Percentiles rank a stretch among this genome's conserved stretches.
phyloP scores from a whole-genome alignment of 306 rosid species.

The Dalbergia cultrata region DNA sequence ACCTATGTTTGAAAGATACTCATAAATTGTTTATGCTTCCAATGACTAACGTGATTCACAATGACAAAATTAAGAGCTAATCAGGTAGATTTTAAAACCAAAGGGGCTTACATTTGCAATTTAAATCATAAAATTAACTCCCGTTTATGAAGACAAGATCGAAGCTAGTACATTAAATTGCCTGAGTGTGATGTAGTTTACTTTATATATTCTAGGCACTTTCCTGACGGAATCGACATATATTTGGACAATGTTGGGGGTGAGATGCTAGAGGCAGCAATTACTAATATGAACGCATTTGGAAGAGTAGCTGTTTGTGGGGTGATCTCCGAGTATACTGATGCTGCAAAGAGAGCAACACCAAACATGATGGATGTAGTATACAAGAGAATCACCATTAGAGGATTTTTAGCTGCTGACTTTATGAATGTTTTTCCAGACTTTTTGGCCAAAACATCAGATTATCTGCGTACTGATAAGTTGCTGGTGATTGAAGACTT shows the following conservation, averaged over 20 bases:
- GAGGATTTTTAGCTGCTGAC: conserved; percentile 69
- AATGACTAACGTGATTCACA: no score
- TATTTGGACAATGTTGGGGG: conserved; percentile 89
- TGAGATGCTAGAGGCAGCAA: conserved; percentile 76
- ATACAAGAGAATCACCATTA: conserved; percentile 69
- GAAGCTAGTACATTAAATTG: neutral
- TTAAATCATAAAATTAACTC: no score
- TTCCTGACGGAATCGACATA: conserved; percentile 81
- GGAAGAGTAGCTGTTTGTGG: conserved; percentile 83
- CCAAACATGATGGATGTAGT: conserved; percentile 66
- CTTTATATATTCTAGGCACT: conserved; percentile 52
- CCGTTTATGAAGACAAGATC: neutral
- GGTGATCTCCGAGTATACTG: conserved; percentile 67
- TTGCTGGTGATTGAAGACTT: conserved; percentile 65
- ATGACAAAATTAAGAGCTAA: no score
- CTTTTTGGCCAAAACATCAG: conserved; percentile 52
- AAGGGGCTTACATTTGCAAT: no score
- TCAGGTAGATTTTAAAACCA: no score
- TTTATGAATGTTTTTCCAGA: conserved; percentile 50
- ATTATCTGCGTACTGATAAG: conserved; percentile 56
- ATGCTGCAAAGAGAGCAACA: conserved; percentile 52
- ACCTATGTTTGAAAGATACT: no score
- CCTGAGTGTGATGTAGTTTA: neutral
- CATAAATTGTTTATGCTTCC: no score
- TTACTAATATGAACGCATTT: conserved; percentile 65